Evolutionary conservation across 2,329 filamentous ascomycete genomes (phyloP), one percentile per base, ranked within the genome.

Genomic region (Sporothrix schenckii): DNA sequence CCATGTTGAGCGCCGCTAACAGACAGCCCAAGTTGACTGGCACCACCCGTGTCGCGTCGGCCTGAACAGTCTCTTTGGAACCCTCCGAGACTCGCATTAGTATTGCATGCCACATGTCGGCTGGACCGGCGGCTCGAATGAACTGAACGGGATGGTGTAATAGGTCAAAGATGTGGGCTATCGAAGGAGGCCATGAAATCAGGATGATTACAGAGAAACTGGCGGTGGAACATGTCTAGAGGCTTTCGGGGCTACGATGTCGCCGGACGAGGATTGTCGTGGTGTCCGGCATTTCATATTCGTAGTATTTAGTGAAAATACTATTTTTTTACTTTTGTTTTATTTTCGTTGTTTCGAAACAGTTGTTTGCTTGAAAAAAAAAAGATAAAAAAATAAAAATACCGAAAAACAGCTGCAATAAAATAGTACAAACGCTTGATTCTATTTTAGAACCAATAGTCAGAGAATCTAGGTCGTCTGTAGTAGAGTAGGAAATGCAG

Each of bases 11-110:
- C 41, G 2, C 41, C 14, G n/a, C 61, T 65, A 39, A 66, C 63
- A 52, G 10, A 39, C 27, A 52, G 63, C 61, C 41, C 14, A 16
- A 47, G 19, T 21, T 50, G 47, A 39, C 63, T 4, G 63, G 63
- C 47, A 66, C 44, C 63, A 52, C 47, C 9, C 63, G 63, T 24
- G 27, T 34, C 11, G 47, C 27, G 24, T 66, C 63, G 47, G 61
- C 61, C 24, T 65, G 10, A 30, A 4, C 21, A 47, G 9, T 11
- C 4, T 47, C 56, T 24, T 5, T 11, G 2, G 4, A 16, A 41
- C 30, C 7, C 13, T 11, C 6, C 3, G 27, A 9, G 21, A 47
- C 16, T 10, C 5, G 2, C 44, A 5, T 6, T 19, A 4, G 5
- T 16, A 13, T 16, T 19, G 13, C 7, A 2, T n/a, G 19, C 2